phyloP scores from a whole-genome alignment of 305 asterid species.

The Caryopteris hybrid region DNA sequence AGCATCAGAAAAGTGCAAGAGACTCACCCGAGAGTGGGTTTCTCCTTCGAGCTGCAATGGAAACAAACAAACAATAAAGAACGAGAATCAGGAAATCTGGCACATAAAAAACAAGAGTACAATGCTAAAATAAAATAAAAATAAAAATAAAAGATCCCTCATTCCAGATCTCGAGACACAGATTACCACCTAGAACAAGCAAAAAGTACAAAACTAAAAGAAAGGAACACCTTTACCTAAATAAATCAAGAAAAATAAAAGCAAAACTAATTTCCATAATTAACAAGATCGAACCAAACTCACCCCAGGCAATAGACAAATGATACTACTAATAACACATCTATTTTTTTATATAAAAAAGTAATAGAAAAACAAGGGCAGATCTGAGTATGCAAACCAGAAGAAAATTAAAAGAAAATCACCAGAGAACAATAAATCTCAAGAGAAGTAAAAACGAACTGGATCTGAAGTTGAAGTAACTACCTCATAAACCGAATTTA shows the following conservation, averaged over 20 bases:
- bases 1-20: not conserved
- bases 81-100: conserved; percentile 19
- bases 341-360: not conserved
- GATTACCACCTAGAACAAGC: not conserved
- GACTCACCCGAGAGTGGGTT: conserved; percentile 99
- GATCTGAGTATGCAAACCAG: conserved; percentile 22
- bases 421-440: not conserved
- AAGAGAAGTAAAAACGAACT: not conserved
- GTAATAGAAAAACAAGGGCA: not conserved
- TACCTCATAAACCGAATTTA: conserved; percentile 57
- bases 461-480: conserved; percentile 10
- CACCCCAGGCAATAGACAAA: not conserved
- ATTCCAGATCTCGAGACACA: conserved; percentile 17
- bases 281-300: not conserved
- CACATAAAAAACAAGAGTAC: not conserved
- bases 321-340: not conserved
- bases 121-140: not conserved
- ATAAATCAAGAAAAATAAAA: not conserved
- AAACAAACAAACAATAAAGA: conserved; percentile 5
- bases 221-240: not conserved
- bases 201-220: not conserved
- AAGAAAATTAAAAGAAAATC: not conserved
- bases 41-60: conserved; percentile 98
- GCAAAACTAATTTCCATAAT: not conserved
- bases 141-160: not conserved